These are phyloP conservation scores for Dimargaris verticillata DNA, from an alignment of 192 early-diverging fungal species.

Conservation along the genomic window DNA sequence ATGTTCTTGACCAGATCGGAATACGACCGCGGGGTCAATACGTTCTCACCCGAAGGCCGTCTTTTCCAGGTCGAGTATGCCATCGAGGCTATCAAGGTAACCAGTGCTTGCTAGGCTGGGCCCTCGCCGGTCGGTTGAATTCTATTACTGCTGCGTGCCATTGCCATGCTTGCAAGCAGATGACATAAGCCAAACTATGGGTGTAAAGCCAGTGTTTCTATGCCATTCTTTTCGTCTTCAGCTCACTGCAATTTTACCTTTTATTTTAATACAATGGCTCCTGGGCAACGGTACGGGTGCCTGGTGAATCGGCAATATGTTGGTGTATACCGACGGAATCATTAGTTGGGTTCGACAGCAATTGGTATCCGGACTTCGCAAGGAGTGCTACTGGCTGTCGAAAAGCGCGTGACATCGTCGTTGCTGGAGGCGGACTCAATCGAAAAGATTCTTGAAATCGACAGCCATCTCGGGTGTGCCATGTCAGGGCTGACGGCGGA, in stretches of 20 bases:
- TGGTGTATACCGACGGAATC: too few relatives aligned
- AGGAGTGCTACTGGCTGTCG: conserved; percentile 88
- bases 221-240: too few relatives aligned
- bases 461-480: conserved; percentile 85
- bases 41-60: conserved; percentile 97
- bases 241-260: too few relatives aligned
- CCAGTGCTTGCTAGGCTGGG: background rate
- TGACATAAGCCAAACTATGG: too few relatives aligned
- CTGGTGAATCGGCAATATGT: too few relatives aligned
- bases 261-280: too few relatives aligned
- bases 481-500: conserved; percentile 95
- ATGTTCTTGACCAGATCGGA: conserved; percentile 74
- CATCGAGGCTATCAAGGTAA: conserved; percentile 97
- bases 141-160: too few relatives aligned
- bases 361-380: conserved; percentile 93
- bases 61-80: conserved; percentile 99
- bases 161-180: too few relatives aligned
- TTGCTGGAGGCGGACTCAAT: conserved; percentile 86
- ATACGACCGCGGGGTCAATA: conserved; percentile 99
- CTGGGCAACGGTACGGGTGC: too few relatives aligned
- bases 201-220: too few relatives aligned
- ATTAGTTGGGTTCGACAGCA: conserved; percentile 84
- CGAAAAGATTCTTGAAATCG: conserved; percentile 97
- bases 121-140: background rate
- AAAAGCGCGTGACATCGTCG: conserved; percentile 89